A percentile compares a stretch with the other conserved stretches of the same genome.
Evolutionary conservation across 495 filamentous ascomycete species (phyloP).

Genomic region (Hypoxylon intermedium): DNA sequence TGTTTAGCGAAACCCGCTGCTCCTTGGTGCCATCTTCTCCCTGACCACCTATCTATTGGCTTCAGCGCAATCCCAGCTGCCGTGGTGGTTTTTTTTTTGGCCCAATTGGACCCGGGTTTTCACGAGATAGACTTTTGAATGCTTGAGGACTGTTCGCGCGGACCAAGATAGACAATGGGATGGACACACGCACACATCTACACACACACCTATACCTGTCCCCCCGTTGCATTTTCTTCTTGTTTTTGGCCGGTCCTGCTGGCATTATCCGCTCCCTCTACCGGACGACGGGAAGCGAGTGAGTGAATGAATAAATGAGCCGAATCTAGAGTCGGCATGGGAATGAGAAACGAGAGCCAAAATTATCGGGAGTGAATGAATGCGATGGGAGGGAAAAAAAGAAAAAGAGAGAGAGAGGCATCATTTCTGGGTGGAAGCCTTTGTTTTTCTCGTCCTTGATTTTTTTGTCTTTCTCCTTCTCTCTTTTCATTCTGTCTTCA

Average conservation of each 20-base stretch:
- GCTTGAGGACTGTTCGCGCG: constrained; percentile 21
- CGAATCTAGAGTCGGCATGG: constrained; percentile 31
- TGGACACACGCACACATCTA: background rate
- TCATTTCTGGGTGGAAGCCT: constrained; percentile 22
- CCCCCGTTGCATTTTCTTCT: constrained; percentile 1
- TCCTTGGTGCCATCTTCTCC: constrained; percentile 17
- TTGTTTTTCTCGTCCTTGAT: too few relatives aligned
- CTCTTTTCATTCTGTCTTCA: background rate
- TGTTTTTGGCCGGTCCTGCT: constrained; percentile 15
- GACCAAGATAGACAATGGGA: constrained; percentile 10
- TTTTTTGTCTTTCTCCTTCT: constrained; percentile 18
- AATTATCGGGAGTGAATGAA: constrained; percentile 13
- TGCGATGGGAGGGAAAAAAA: constrained; percentile 19
- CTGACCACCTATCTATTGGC: constrained; percentile 3
- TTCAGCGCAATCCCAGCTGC: constrained; percentile 7
- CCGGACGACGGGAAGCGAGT: constrained; percentile 38
- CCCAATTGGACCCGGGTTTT: constrained; percentile 27
- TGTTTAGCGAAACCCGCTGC: constrained; percentile 23
- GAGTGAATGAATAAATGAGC: constrained; percentile 26
- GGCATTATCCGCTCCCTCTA: constrained; percentile 21
- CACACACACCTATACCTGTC: too few relatives aligned
- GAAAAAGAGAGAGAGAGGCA: constrained; percentile 25
- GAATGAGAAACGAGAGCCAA: constrained; percentile 26
- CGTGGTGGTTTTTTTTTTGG: constrained; percentile 22
- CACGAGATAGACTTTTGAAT: constrained; percentile 37